Evolutionary conservation across 306 rosid species (phyloP), one percentile per base, ranked within the genome.

Genomic region (Begonia loranthoides): DNA sequence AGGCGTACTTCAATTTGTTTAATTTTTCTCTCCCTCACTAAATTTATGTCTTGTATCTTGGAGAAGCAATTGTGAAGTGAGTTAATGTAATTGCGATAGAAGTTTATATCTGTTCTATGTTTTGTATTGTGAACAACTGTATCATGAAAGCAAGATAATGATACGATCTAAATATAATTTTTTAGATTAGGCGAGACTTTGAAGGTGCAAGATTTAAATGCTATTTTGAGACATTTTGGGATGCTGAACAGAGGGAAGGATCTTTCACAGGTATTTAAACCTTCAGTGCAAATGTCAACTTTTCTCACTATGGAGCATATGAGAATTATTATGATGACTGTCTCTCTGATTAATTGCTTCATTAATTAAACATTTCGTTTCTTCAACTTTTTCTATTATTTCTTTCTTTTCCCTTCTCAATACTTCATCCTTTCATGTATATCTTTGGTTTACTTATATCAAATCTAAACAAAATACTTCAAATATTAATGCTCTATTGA

Each of bases 141-240:
- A 43, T 11, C 13, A 43, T 2, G 45, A 41, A 12, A 43, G 6
- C 15, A 43, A 2, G n/a, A 43, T 43, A 10, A 10, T 43, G 4
- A n/a, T 10, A 43, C 5, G 2, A 3, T 43, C 5, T n/a, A 10
- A 44, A 41, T 13, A 36, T 5, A 16, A 19, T 12, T 54, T 17
- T 57, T 10, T 10, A 89, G 94, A 52, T 67, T 73, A 11, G 87
- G 86, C 53, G 76, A 63, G 46, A 24, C 36, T 17, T 75, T 89
- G 74, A 72, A 74, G 13, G 83, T 75, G 15, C 87, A 79, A 72
- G 95, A 89, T 67, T 67, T 85, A 44, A 89, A 85, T 76, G 79
- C 81, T 10, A 67, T 76, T 43, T 56, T 89, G 54, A 69, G 80
- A 22, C 73, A 78, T 48, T 79, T 85, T 21, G 93, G 79, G 21